Percentiles rank a stretch among this genome's conserved stretches.
Conservation (phyloP, 2,329 filamentous ascomycete species). For the Xylariomycetidae sp. region DNA sequence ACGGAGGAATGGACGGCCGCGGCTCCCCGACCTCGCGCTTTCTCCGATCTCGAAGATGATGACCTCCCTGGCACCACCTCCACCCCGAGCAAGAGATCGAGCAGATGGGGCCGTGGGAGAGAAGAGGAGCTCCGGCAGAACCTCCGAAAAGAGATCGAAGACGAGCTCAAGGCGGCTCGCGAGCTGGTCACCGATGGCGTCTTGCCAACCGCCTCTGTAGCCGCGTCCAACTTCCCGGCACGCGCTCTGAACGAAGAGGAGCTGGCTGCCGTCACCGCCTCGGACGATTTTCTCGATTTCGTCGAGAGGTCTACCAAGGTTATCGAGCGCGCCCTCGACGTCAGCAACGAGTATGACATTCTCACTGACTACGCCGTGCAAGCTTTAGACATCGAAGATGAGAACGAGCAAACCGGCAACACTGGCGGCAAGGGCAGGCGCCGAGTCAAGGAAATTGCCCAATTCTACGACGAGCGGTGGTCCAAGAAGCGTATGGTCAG, state of each 20-base stretch:
- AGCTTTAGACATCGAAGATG: slow-evolving; percentile 70
- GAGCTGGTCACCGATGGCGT: slow-evolving; percentile 51
- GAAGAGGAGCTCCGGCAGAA: slow-evolving; percentile 87
- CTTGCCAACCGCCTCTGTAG: slow-evolving; percentile 37
- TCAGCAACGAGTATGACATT: slow-evolving; percentile 79
- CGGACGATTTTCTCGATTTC: slow-evolving; percentile 91
- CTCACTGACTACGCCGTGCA: slow-evolving; percentile 89
- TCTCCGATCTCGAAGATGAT: slow-evolving; percentile 60
- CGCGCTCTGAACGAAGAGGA: slow-evolving; percentile 80
- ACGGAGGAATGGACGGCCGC: slow-evolving; percentile 65
- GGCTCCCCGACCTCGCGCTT: slow-evolving; percentile 47
- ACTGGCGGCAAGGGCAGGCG: slow-evolving; percentile 66
- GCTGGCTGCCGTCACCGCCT: slow-evolving; percentile 82
- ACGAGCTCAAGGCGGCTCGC: slow-evolving; percentile 75
- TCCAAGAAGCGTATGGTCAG: slow-evolving; percentile 98
- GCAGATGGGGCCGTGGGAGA: slow-evolving; percentile 71
- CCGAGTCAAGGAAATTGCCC: slow-evolving; percentile 79
- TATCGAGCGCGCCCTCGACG: slow-evolving; percentile 89
- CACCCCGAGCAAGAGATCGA: slow-evolving; percentile 68
- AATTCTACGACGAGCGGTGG: slow-evolving; percentile 94
- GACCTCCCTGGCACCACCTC: slow-evolving; percentile 50
- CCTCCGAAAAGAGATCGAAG: slow-evolving; percentile 84
- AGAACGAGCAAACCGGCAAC: slow-evolving; percentile 72
- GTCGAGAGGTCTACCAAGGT: slow-evolving; percentile 95
- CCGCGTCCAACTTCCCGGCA: slow-evolving; percentile 63